phyloP scores from a whole-genome alignment of 2,329 filamentous ascomycete genomes.

The Lojkania enalia region DNA sequence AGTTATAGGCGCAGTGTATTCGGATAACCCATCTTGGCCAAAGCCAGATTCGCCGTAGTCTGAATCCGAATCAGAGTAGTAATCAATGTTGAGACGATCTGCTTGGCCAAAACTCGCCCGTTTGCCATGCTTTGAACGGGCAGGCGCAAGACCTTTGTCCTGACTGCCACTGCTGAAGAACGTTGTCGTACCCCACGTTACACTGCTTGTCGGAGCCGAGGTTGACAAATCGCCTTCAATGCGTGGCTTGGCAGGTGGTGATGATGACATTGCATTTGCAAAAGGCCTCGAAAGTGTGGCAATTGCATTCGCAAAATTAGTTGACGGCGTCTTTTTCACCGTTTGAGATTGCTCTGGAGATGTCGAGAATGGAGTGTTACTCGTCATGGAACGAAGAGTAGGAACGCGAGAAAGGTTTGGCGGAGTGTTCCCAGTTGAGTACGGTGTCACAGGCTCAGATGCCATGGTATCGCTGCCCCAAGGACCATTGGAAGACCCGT shows the following conservation, averaged over 20 bases:
- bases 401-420: slow-evolving; percentile 50
- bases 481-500: slow-evolving; percentile 55
- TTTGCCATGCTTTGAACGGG: slow-evolving; percentile 45
- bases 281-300: slow-evolving; percentile 47
- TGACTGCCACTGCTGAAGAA: slow-evolving; percentile 43
- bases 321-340: slow-evolving; percentile 37
- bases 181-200: slow-evolving; percentile 53
- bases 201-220: slow-evolving; percentile 47
- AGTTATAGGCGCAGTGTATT: slow-evolving; percentile 25
- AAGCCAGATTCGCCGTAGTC: slow-evolving; percentile 28
- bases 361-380: slow-evolving; percentile 47
- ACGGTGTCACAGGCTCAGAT: slow-evolving; percentile 54
- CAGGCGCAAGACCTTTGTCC: slow-evolving; percentile 29
- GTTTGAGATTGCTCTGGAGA: slow-evolving; percentile 46
- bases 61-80: slow-evolving; percentile 39
- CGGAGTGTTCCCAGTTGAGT: slow-evolving; percentile 58
- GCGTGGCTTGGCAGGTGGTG: slow-evolving; percentile 40
- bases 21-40: slow-evolving; percentile 24
- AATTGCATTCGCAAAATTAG: slow-evolving; percentile 46
- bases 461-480: slow-evolving; percentile 48
- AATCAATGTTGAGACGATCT: slow-evolving; percentile 33
- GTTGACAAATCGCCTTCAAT: slow-evolving; percentile 46
- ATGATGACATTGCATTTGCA: slow-evolving; percentile 42
- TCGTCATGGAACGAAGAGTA: slow-evolving; percentile 37
- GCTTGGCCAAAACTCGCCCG: slow-evolving; percentile 41